Evolutionary conservation across 768 basidiomycete species (phyloP), one percentile per base, ranked within the genome.

Genomic region (Trametes meyenii): DNA sequence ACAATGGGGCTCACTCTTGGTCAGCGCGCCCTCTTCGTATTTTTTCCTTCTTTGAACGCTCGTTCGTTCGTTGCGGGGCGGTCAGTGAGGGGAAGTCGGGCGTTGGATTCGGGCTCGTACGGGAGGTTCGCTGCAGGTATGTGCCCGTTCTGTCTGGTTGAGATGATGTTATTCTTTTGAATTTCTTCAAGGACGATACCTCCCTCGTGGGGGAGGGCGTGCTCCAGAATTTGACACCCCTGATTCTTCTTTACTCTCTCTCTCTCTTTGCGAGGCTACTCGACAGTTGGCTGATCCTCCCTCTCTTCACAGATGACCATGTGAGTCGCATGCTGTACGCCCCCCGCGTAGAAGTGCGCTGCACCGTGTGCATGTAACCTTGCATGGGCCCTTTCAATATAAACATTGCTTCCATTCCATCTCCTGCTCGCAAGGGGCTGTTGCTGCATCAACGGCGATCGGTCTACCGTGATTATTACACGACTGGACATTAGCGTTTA

Each of bases 161-260:
- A 10, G 11, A 71, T 70, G 61, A 82, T 89, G 87, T 88, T 88
- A 85, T 76, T 73, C 61, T 76, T 64, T 87, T 88, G 90, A 91
- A 92, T 92, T 92, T 92, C 90, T 92, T 92, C 90, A 92, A 79
- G 90, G 90, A 86, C 87, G 76, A 89, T 88, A 87, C 86, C 84
- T 58, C 50, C 40, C 55, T 62, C 59, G 33, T 43, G 66, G 63
- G 62, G 66, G 72, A 69, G 86, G 88, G 83, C 74, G 81, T 77
- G 90, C 90, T 89, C 88, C 90, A 88, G 70, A 84, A 82, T 69
- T 69, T 86, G 89, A 89, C 89, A 86, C 71, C 49, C 58, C 74
- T 75, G 74, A 77, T 59, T 42, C 19, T 48, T 7, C 0, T n/a
- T n/a, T n/a, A n/a, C n/a, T 19, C 10, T 10, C 35, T 17, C 43